Evolutionary conservation across 2,329 filamentous ascomycete species (phyloP).

Genomic region (Ilyonectria mors-panacis): DNA sequence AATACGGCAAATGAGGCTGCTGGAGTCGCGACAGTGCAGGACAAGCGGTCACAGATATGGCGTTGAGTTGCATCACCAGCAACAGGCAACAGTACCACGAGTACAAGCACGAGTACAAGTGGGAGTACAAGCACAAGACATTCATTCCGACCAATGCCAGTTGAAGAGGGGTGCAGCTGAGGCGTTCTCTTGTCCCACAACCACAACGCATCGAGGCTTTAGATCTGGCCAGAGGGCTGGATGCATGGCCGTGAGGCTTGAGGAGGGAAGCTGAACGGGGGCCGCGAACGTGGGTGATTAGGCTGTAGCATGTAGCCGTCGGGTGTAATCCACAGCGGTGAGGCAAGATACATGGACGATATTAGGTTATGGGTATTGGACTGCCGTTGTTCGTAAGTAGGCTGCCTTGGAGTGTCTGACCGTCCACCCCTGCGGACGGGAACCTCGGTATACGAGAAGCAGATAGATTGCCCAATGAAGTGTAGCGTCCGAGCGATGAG

Average conservation of each 20-base stretch:
- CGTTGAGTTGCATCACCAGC: neutral
- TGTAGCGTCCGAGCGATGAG: neutral
- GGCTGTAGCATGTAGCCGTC: conserved; percentile 8
- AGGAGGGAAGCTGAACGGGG: neutral
- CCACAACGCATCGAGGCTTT: conserved; percentile 5
- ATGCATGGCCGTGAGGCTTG: neutral
- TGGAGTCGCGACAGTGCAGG: neutral
- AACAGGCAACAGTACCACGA: neutral
- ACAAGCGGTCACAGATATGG: neutral
- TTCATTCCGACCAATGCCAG: neutral
- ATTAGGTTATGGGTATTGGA: neutral
- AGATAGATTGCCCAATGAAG: neutral
- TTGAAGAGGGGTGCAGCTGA: conserved; percentile 4
- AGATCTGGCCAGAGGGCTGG: neutral
- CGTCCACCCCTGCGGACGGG: neutral
- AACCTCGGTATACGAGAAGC: neutral
- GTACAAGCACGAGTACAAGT: neutral
- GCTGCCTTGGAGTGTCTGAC: neutral
- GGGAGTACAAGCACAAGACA: neutral
- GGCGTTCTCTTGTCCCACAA: conserved; percentile 5
- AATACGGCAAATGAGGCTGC: neutral
- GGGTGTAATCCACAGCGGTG: conserved; percentile 7
- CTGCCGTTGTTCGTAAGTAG: neutral
- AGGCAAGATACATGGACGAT: neutral
- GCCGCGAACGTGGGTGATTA: neutral